Percentiles rank a stretch among this genome's conserved stretches.
Evolutionary conservation across 2,329 filamentous ascomycete species (phyloP).

Genomic region (Gaeumannomyces sp.): DNA sequence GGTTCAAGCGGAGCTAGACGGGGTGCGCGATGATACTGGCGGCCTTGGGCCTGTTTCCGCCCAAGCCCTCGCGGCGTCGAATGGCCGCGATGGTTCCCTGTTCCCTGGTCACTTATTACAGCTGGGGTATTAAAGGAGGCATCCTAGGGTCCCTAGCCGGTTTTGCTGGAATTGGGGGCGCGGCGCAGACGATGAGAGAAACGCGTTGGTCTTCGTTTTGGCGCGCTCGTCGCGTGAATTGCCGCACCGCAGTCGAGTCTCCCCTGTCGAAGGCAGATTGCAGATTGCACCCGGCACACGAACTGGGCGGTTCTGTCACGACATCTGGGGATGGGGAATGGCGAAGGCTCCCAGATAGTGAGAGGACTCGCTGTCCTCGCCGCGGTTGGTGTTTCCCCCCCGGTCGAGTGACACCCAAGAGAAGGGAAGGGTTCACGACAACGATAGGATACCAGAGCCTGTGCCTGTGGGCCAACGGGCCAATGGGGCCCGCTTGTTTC

Average conservation of each 20-base stretch:
- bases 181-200: neutral
- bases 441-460: neutral
- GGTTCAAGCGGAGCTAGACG: conserved; percentile 4
- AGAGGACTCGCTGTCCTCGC: neutral
- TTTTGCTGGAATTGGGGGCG: neutral
- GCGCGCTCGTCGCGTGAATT: neutral
- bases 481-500: neutral
- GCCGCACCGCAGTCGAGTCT: neutral
- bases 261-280: neutral
- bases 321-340: too few species aligned
- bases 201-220: neutral
- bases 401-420: too few species aligned
- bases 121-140: neutral
- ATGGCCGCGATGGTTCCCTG: neutral
- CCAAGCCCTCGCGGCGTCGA: neutral
- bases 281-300: neutral
- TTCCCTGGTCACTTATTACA: neutral
- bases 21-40: neutral
- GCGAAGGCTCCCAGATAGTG: neutral
- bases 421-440: too few species aligned
- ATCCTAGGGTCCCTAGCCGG: neutral
- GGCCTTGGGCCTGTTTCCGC: neutral
- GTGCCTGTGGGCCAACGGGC: neutral
- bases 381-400: neutral
- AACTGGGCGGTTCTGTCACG: neutral